Conservation (phyloP, 2,329 filamentous ascomycete species). For the Apiospora hydei region DNA sequence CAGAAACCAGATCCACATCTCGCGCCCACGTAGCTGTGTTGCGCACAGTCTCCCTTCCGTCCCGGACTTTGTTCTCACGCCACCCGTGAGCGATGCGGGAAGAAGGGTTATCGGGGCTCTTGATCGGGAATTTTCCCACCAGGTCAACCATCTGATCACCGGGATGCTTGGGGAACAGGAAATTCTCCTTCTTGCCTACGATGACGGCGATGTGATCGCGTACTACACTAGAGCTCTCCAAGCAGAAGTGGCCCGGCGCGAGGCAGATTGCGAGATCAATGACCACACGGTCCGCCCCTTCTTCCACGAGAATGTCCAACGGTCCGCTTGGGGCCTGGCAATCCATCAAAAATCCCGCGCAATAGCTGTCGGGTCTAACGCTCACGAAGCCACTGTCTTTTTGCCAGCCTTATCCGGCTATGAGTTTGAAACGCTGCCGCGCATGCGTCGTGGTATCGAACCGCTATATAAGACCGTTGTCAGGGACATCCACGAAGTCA, state of each 20-base stretch:
- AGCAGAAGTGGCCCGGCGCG: conserved; percentile 33
- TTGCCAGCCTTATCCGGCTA: conserved; percentile 38
- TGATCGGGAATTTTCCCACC: conserved; percentile 60
- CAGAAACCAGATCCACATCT: conserved; percentile 63
- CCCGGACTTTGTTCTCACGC: conserved; percentile 59
- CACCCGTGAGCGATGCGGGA: conserved; percentile 50
- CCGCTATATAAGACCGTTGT: conserved; percentile 13
- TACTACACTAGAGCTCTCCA: conserved; percentile 68
- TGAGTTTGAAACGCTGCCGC: conserved; percentile 11
- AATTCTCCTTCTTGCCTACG: conserved; percentile 71
- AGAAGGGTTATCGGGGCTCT: conserved; percentile 59
- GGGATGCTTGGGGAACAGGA: conserved; percentile 75
- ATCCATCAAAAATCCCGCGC: conserved; percentile 82
- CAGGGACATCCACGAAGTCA: conserved; percentile 17
- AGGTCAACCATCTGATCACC: conserved; percentile 73
- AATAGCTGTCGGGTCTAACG: conserved; percentile 86
- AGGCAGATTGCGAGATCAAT: conserved; percentile 25
- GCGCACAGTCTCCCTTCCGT: conserved; percentile 55
- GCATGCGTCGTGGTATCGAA: conserved; percentile 24
- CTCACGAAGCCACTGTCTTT: conserved; percentile 45
- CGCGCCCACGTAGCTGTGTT: conserved; percentile 54
- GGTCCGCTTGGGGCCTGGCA: conserved; percentile 88
- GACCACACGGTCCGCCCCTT: conserved; percentile 52
- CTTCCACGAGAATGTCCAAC: conserved; percentile 77
- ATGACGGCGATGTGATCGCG: conserved; percentile 77